Conservation (phyloP, 1,284 basidiomycete species). For the Erythrobasidium hasegawianum region DNA sequence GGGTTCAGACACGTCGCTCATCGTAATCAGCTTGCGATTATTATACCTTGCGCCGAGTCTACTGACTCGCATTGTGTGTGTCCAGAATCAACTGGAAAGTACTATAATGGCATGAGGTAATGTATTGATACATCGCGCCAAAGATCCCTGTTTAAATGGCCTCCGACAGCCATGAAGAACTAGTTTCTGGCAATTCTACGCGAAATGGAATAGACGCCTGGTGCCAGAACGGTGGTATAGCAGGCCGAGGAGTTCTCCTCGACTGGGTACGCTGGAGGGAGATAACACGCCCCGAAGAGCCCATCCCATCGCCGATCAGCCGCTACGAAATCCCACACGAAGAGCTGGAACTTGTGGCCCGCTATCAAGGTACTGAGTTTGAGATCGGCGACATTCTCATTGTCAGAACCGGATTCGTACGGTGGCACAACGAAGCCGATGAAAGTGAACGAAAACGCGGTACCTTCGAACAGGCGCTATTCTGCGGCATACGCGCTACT, state of each 20-base stretch:
- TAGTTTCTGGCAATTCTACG: conserved; percentile 3
- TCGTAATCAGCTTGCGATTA: conserved; percentile 3
- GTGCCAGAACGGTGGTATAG: conserved; percentile 46
- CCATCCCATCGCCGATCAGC: conserved; percentile 24
- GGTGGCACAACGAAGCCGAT: conserved; percentile 45
- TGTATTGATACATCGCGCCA: no score
- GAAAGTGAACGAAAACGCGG: conserved; percentile 40
- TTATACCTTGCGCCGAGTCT: no score
- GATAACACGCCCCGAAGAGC: conserved; percentile 8
- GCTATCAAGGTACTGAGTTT: conserved; percentile 46
- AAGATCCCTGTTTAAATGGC: no score
- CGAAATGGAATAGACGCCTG: conserved; percentile 24
- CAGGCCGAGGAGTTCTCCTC: conserved; percentile 51
- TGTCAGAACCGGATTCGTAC: conserved; percentile 50
- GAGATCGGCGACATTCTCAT: conserved; percentile 48
- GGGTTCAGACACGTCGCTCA: conserved; percentile 32
- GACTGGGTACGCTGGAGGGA: conserved; percentile 44
- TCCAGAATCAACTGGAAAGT: no score
- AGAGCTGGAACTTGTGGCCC: conserved; percentile 47
- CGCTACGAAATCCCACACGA: conserved; percentile 47
- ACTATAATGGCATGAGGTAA: no score
- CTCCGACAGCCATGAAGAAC: conserved; percentile 15
- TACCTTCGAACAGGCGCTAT: conserved; percentile 24
- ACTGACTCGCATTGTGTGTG: no score
- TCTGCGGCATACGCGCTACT: conserved; percentile 29